These are phyloP conservation scores for Geranium brycei DNA, from an alignment of 345 rosid genomes.

Conservation along the genomic window DNA sequence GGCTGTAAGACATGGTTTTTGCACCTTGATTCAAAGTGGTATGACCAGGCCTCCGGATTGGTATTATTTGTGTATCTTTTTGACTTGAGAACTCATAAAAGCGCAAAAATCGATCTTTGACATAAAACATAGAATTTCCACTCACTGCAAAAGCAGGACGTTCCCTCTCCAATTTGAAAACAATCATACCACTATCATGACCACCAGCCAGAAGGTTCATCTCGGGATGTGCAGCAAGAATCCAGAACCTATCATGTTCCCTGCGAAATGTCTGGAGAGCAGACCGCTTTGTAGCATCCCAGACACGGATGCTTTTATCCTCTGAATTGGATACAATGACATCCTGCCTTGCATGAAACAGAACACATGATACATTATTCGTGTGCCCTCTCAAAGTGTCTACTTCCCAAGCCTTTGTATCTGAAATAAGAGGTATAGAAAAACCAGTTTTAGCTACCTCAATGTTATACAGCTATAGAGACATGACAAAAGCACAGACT, in stretches of 20 bases:
- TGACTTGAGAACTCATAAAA: conserved; percentile 62
- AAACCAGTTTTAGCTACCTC: no score
- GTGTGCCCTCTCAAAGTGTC: conserved; percentile 94
- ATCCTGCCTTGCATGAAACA: conserved; percentile 94
- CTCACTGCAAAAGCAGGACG: conserved; percentile 85
- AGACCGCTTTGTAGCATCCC: conserved; percentile 91
- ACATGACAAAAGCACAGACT: no score
- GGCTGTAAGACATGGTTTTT: conserved; percentile 79
- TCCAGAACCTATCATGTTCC: conserved; percentile 94
- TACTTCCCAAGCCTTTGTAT: conserved; percentile 99
- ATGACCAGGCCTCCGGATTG: conserved; percentile 72
- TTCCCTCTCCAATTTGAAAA: conserved; percentile 92
- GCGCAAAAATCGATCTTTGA: conserved; percentile 70
- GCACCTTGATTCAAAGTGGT: conserved; percentile 75
- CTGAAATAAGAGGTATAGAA: conserved; percentile 26
- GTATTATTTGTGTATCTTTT: conserved; percentile 64
- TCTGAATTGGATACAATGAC: conserved; percentile 95
- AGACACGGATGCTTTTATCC: conserved; percentile 89
- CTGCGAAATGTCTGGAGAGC: conserved; percentile 88
- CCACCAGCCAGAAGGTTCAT: conserved; percentile 95
- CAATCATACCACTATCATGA: conserved; percentile 94
- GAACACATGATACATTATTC: conserved; percentile 87
- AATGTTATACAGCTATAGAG: no score
- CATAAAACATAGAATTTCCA: conserved; percentile 59
- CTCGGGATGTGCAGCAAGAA: conserved; percentile 85